Base-by-base conservation (phyloP, 441 rosid genomes). In the Populus trichocarpa region DNA sequence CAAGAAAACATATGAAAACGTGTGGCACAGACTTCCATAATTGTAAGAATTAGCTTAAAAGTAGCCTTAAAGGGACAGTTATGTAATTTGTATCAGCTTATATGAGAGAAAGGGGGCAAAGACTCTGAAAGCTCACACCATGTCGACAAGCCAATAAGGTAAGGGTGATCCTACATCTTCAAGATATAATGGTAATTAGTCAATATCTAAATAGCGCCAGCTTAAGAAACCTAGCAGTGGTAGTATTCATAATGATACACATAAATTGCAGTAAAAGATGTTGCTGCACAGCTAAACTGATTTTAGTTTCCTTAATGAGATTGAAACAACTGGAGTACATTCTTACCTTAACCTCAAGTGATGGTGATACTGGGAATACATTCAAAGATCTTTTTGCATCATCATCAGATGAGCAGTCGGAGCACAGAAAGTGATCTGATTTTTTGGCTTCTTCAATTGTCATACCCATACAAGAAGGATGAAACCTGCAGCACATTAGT, bases 401-500 rank as follows among this genome's bases (percentile, higher is more conserved):
- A 64, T 86, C 91, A 70, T 90, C 92, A 6, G 91, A 86, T 30
- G 88, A 82, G 87, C 98, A 94, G 75, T 94, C 97, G 23, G 92
- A 84, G 77, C 98, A 94, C 22, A 89, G 79, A 84, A 94, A 93
- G 86, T 84, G 90, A 79, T 94, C 97, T 84, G 91, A 85, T 76
- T 81, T 90, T 77, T 90, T 94, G 33, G 98, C 98, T 86, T 89
- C 97, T 73, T 94, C 98, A 70, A 94, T 93, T 3, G 93, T 87
- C 97, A 90, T 93, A 53, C 90, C 98, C 85, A 91, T 86, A 78
- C 98, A 94, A 38, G 91, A 87, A 53, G 81, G 84, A 78, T 81
- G 84, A 78, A 73, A 81, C 98, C 98, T 94, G 83, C 76, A 78
- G 42, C 22, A 68, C 13, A 69, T 36, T 2, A n/a, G 22, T 5